Evolutionary conservation across 2,329 filamentous ascomycete species (phyloP).

Genomic region (Trichophyton benhamiae): DNA sequence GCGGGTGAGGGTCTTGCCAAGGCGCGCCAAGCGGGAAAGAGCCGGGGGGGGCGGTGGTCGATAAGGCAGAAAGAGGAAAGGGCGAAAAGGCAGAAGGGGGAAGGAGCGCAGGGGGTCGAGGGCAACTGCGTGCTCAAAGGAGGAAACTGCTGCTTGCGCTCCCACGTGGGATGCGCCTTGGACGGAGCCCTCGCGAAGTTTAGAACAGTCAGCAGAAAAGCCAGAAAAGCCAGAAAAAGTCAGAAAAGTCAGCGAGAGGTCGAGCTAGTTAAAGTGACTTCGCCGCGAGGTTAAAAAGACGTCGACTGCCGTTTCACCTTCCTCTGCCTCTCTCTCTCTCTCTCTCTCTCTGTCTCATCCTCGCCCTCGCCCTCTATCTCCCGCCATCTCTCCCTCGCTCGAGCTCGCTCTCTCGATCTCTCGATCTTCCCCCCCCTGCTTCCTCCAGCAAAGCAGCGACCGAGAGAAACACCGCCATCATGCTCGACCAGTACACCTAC

Average conservation of each 20-base stretch:
- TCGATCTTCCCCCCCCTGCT: background rate
- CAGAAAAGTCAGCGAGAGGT: background rate
- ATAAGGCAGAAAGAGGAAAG: background rate
- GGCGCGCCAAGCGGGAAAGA: background rate
- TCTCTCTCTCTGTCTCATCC: background rate
- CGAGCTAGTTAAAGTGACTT: background rate
- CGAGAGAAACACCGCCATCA: slow-evolving; percentile 28
- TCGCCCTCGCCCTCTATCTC: background rate
- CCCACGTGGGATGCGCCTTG: background rate
- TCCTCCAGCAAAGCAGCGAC: background rate
- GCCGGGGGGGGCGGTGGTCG: background rate
- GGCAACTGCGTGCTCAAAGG: no score
- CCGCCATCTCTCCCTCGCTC: background rate
- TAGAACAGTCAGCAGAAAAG: no score
- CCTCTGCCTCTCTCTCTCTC: no score
- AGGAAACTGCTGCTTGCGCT: background rate
- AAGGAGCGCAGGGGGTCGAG: background rate
- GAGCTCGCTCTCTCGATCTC: no score
- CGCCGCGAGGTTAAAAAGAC: background rate
- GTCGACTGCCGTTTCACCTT: background rate
- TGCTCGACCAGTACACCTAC: slow-evolving; percentile 55
- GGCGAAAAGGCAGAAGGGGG: background rate
- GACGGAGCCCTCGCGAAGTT: background rate
- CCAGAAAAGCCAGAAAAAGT: background rate
- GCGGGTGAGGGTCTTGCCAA: background rate